Conservation (phyloP, 2,329 filamentous ascomycete genomes). For the Aspergillus neoniger region DNA sequence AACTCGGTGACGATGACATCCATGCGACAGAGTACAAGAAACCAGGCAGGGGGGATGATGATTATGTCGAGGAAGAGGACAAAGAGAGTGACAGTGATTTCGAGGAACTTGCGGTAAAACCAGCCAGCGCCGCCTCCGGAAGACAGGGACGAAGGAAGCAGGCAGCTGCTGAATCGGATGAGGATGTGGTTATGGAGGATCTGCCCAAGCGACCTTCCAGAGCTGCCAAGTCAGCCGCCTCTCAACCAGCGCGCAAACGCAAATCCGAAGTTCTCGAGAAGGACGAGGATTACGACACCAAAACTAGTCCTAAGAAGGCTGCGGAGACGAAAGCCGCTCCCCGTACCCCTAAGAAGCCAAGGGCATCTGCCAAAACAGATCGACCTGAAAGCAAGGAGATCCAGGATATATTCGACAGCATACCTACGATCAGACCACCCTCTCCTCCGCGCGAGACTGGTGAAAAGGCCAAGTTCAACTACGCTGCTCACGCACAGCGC, state of each 20-base stretch:
- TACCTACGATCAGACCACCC: slow-evolving; percentile 79
- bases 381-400: slow-evolving; percentile 69
- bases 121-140: slow-evolving; percentile 57
- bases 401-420: slow-evolving; percentile 82
- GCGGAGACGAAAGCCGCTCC: slow-evolving; percentile 36
- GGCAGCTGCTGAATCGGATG: slow-evolving; percentile 36
- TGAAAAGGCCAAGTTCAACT: slow-evolving; percentile 75
- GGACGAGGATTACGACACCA: slow-evolving; percentile 56
- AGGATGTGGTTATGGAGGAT: slow-evolving; percentile 58
- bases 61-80: slow-evolving; percentile 67
- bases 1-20: slow-evolving; percentile 76
- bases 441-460: slow-evolving; percentile 75
- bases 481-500: slow-evolving; percentile 61
- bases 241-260: slow-evolving; percentile 51
- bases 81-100: slow-evolving; percentile 57
- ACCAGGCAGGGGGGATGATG: slow-evolving; percentile 63
- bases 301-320: slow-evolving; percentile 62
- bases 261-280: slow-evolving; percentile 60
- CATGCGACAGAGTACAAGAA: slow-evolving; percentile 72
- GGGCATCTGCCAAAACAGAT: slow-evolving; percentile 66
- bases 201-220: slow-evolving; percentile 49
- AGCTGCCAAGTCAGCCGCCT: slow-evolving; percentile 46
- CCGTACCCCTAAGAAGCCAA: slow-evolving; percentile 49
- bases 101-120: slow-evolving; percentile 64
- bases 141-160: slow-evolving; percentile 41